A percentile compares a stretch with the other conserved stretches of the same genome.
Evolutionary conservation across 495 filamentous ascomycete species (phyloP).

Genomic region (Tricharina praecox): DNA sequence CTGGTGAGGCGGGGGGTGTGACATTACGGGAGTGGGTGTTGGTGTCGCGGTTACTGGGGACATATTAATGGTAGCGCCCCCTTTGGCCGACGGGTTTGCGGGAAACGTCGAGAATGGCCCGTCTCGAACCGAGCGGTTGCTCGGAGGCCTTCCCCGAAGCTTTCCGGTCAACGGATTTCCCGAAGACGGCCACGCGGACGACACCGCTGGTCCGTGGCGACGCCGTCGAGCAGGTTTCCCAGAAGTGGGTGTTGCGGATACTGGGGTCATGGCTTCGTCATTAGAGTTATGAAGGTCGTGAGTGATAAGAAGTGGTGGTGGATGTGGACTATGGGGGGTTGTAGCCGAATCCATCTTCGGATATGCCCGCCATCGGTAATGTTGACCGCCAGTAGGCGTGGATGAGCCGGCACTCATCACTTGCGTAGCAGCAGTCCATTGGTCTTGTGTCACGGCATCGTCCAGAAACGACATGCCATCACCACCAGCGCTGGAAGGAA

Average conservation of each 20-base stretch:
- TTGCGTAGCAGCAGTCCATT: slow-evolving; percentile 37
- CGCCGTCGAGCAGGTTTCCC: slow-evolving; percentile 38
- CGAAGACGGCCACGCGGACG: slow-evolving; percentile 77
- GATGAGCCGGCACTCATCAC: slow-evolving; percentile 15
- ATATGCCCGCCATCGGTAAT: slow-evolving; percentile 35
- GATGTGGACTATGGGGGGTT: slow-evolving; percentile 19
- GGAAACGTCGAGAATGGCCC: slow-evolving; percentile 83
- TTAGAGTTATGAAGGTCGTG: slow-evolving; percentile 10
- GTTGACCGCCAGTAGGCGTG: slow-evolving; percentile 25
- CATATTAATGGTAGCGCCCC: slow-evolving; percentile 14
- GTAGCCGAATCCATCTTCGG: slow-evolving; percentile 15
- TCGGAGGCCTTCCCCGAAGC: slow-evolving; percentile 68
- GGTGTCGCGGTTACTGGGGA: slow-evolving; percentile 14
- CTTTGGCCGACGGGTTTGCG: slow-evolving; percentile 39
- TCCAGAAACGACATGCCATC: slow-evolving; percentile 33
- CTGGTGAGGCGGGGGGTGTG: slow-evolving; percentile 16
- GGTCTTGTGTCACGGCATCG: slow-evolving; percentile 28
- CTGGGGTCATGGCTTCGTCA: slow-evolving; percentile 20
- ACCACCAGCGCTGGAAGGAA: slow-evolving; percentile 43
- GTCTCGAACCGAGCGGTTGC: slow-evolving; percentile 51
- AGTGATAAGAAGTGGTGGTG: slow-evolving; percentile 15
- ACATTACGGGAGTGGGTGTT: slow-evolving; percentile 20
- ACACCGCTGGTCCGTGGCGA: slow-evolving; percentile 84
- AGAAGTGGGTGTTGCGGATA: slow-evolving; percentile 16
- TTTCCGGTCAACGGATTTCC: slow-evolving; percentile 52